Evolutionary conservation across 139 green algal genomes (phyloP), one percentile per base, ranked within the genome.

Genomic region (Chlorella sp.): DNA sequence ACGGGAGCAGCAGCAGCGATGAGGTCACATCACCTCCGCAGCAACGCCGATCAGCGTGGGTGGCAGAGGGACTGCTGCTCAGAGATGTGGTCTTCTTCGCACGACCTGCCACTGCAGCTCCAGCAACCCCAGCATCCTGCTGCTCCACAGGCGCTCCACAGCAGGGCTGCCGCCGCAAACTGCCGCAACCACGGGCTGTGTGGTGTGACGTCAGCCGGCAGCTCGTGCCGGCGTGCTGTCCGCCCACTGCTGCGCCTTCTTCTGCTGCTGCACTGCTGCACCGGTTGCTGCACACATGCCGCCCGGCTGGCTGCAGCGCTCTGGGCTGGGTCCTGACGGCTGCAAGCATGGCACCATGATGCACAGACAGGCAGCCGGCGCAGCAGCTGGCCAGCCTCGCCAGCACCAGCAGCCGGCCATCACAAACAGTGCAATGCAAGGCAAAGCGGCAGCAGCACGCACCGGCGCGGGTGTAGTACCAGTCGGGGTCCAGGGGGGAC

Each of bases 381-480:
- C 62, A 11, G n/a, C 65, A 41, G 65, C 65, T n/a, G 32, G 60
- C 38, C 65, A 2, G 65, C 38, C 46, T 54, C 11, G 46, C 8
- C 8, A 8, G 51, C 51, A 60, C 9, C 51, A 60, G 51, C 51
- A 60, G 51, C 46, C 46, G 46, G 46, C 46, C 46, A 54, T 7
- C 46, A 54, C 46, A 7, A 54, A 11, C 46, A 54, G 7, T 54
- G 46, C 11, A 7, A 13, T 24, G 51, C 74, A 34, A 26, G 9
- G 48, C 26, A 38, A 8, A 30, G 7, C 3, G n/a, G 11, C 24
- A 30, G 28, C 1, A 41, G 40, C 41, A 38, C 86, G 76, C 89
- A 98, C 95, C 95, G 87, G 97, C 96, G 60, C 97, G 94, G 72
- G 98, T 92, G 92, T 98, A 99, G 92, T 98, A 99, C 97, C 97